Base-by-base conservation (phyloP, 2,329 filamentous ascomycete genomes). In the Arthrobotrys megalospora region DNA sequence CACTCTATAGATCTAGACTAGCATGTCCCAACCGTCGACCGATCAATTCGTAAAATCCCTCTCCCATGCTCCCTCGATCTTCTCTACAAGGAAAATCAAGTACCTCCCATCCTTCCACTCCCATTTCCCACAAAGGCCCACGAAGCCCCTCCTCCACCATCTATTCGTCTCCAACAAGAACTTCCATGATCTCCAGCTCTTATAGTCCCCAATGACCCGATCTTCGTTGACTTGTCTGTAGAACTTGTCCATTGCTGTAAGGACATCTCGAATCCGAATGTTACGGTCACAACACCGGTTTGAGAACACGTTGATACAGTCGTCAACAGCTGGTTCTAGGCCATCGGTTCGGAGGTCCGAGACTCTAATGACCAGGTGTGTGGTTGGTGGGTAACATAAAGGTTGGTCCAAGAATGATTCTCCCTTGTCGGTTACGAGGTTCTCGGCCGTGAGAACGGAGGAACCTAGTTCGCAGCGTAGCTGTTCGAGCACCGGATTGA, bases 101-200 rank as follows among this genome's bases (percentile, higher is more conserved):
- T 53, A 62, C n/a, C 47, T 71, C 11, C 73, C 73, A 36, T 77
- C 73, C 24, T 36, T 69, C 73, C 73, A 77, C 38, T 77, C 66
- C 73, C 73, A 77, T 16, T 67, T 65, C 21, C 73, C 73, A 45
- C 60, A 66, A 0, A 77, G 5, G 11, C 65, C 66, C 2, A 77
- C 66, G 53, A 60, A 77, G 4, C 73, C 73, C 12, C 73, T 65
- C 21, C 73, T 65, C 73, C 73, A 77, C 73, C 73, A 77, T 43
- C 73, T 66, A 47, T 77, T 77, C 6, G 73, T 77, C 62, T 77
- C 73, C 32, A 77, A n/a, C 43, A 70, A 45, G 28, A 77, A 77
- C 36, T 77, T 77, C 73, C 73, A 77, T 4, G 66, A 66, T n/a
- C 38, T 64, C 73, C 73, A 77, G 21, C 66, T 71, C 48, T 70